Evolutionary conservation across 1,284 basidiomycete species (phyloP), one percentile per base, ranked within the genome.

Genomic region (Volvariella volvacea): DNA sequence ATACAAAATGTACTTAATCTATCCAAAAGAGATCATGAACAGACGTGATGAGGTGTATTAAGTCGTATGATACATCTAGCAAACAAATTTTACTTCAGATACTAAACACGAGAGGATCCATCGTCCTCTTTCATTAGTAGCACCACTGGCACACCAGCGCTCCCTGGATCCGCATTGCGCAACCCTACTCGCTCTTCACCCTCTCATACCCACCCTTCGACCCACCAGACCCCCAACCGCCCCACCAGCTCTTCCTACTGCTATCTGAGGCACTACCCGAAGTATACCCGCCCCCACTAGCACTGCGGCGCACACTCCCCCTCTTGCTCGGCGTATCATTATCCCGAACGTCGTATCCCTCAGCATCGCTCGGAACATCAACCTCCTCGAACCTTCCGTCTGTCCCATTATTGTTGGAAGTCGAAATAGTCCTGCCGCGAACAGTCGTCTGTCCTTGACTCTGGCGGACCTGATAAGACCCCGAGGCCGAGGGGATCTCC

Each of bases 361-460:
- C 83, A 21, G 68, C 71, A 50, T 86, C 83, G 47, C 76, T 80
- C 33, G 75, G 76, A 19, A 80, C 75, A 48, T 80, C 78, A 2
- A 79, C 70, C 61, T 84, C 80, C 54, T 84, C 83, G 49, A 80
- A 79, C 51, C 60, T 64, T 1, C 67, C 66, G 2, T 39, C 44
- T 17, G 44, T 36, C 25, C 21, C 22, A 22, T 25, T 37, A 40
- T 60, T 57, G 34, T 62, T 57, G n/a, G 6, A 7, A 36, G 6
- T 36, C 14, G 60, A 63, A 9, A 59, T 62, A 3, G 64, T 62
- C 25, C 77, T 66, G 47, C 69, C 68, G 22, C 76, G 64, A 21
- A 71, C 65, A 22, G 62, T 62, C 16, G 73, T n/a, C n/a, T n/a
- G 72, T 22, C 70, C 67, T 6, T 50, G 50, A 16, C 63, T n/a